Percentiles rank a stretch among this genome's conserved stretches.
Evolutionary conservation across 441 rosid species (phyloP).

Genomic region (Breynia disticha): DNA sequence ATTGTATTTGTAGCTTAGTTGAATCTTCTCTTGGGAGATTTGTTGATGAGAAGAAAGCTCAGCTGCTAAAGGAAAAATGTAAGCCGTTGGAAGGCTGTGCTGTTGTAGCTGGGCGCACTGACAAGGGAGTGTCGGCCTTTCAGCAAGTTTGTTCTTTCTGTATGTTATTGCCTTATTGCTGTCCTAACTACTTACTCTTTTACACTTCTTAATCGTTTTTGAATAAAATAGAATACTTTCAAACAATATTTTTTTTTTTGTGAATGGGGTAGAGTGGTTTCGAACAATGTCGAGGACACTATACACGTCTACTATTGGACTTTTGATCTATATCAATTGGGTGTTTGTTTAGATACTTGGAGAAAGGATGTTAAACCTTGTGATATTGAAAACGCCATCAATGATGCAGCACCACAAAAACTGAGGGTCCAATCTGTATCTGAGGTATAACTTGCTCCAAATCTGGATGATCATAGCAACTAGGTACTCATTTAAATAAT

Average conservation of each 20-base stretch:
- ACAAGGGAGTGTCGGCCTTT: constrained; percentile 94
- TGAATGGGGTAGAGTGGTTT: not conserved
- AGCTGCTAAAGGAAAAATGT: constrained; percentile 53
- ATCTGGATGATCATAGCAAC: not conserved
- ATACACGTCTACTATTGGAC: not conserved
- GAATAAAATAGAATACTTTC: no score
- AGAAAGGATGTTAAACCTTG: constrained; percentile 55
- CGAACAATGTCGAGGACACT: not conserved
- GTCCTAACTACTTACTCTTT: not conserved
- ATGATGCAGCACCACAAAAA: constrained; percentile 57
- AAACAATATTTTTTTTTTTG: no score
- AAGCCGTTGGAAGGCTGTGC: constrained; percentile 82
- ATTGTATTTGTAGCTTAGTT: constrained; percentile 49
- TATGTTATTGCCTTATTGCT: constrained; percentile 33
- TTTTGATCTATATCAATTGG: constrained; percentile 4
- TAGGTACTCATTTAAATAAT: not conserved
- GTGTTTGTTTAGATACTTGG: constrained; percentile 71
- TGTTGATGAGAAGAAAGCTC: constrained; percentile 86
- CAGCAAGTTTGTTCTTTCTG: constrained; percentile 95
- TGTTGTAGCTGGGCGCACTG: constrained; percentile 91
- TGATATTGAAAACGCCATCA: constrained; percentile 59
- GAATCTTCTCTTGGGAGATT: constrained; percentile 79
- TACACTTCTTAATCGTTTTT: no score
- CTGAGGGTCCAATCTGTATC: constrained; percentile 63
- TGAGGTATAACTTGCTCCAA: constrained; percentile 35